A percentile compares a stretch with the other conserved stretches of the same genome.
Evolutionary conservation across 805 yeast genomes (phyloP).

Genomic region (Yamadazyma philogaea): DNA sequence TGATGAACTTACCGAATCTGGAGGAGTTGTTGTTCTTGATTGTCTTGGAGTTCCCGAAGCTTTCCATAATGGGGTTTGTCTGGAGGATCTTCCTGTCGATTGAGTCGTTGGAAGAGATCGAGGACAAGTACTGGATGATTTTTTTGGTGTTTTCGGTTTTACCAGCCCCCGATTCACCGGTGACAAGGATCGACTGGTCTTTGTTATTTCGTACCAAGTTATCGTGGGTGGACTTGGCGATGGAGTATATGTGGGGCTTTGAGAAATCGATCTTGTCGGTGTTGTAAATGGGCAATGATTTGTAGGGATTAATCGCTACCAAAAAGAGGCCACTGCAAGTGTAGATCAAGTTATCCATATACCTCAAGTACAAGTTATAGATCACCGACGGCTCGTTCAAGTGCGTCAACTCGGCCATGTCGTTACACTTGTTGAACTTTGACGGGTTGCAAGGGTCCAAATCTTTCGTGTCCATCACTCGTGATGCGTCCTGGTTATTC

Average conservation of each 20-base stretch:
- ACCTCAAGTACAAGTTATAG: constrained; percentile 74
- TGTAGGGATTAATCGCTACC: constrained; percentile 94
- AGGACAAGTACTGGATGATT: constrained; percentile 86
- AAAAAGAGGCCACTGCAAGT: constrained; percentile 93
- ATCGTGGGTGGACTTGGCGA: constrained; percentile 77
- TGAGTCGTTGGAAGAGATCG: constrained; percentile 30
- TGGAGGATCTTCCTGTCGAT: constrained; percentile 85
- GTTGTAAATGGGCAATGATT: constrained; percentile 66
- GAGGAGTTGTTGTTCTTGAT: constrained; percentile 92
- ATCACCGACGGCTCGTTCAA: constrained; percentile 95
- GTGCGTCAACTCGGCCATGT: constrained; percentile 93
- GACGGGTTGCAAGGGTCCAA: constrained; percentile 78
- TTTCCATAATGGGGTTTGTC: constrained; percentile 93
- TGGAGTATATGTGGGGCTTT: constrained; percentile 85
- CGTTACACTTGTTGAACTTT: constrained; percentile 85
- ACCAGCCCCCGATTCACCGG: constrained; percentile 99
- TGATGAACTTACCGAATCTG: constrained; percentile 93
- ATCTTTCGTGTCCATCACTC: constrained; percentile 41
- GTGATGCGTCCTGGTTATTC: constrained; percentile 41
- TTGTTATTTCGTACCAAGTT: constrained; percentile 63
- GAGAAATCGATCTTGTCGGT: constrained; percentile 47
- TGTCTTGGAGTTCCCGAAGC: constrained; percentile 97
- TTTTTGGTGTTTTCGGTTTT: constrained; percentile 96
- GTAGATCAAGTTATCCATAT: constrained; percentile 73
- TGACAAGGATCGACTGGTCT: constrained; percentile 90